phyloP scores from a whole-genome alignment of 192 early-diverging fungal species.

The Backusella sp. region DNA sequence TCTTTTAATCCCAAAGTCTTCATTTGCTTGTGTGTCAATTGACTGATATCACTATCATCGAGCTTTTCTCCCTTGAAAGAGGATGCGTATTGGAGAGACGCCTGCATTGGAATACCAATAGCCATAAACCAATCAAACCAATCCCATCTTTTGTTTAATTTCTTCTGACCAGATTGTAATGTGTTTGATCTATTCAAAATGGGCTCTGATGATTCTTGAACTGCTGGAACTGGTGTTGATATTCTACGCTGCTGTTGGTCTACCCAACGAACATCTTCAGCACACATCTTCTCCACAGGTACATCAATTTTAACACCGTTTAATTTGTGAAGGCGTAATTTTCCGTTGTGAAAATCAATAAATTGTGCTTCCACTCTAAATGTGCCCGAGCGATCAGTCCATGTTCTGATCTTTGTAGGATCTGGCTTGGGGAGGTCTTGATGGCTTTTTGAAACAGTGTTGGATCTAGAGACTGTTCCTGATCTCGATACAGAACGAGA shows the following conservation, averaged over 20 bases:
- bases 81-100: conserved; percentile 78
- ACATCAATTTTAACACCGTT: conserved; percentile 96
- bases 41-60: conserved; percentile 75
- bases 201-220: neutral
- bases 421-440: conserved; percentile 31
- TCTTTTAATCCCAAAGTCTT: conserved; percentile 80
- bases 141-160: conserved; percentile 77
- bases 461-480: neutral
- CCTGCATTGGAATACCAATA: conserved; percentile 69
- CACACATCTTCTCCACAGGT: conserved; percentile 81
- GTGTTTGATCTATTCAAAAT: neutral
- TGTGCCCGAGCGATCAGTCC: conserved; percentile 89
- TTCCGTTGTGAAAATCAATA: conserved; percentile 71
- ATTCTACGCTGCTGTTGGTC: conserved; percentile 21
- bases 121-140: conserved; percentile 94
- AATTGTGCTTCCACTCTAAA: conserved; percentile 94
- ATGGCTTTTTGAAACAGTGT: neutral
- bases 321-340: conserved; percentile 89
- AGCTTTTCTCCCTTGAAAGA: conserved; percentile 86
- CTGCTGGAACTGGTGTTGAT: neutral
- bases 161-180: conserved; percentile 26
- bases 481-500: neutral
- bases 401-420: conserved; percentile 57
- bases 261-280: conserved; percentile 51
- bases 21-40: conserved; percentile 76